Base-by-base conservation (phyloP, 176 grass and related monocot species). In the Ensete glaucum region DNA sequence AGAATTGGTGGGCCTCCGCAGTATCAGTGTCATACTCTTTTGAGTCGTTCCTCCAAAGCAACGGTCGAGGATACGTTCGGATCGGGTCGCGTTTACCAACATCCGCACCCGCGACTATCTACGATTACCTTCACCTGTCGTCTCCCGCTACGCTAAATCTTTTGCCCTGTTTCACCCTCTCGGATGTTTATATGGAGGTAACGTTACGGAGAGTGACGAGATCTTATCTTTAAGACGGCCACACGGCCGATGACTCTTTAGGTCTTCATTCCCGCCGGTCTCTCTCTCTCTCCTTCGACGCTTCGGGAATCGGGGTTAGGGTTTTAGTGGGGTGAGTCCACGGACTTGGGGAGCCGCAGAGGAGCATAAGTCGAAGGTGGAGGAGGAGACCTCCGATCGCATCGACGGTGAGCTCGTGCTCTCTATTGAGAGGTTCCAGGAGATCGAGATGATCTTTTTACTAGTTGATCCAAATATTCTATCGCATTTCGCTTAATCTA, bases 351-450 rank as follows among this genome's bases (percentile, higher is more conserved):
- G 29, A 1, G 48, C 17, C 17, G 67, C 11, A 43, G 51, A 76
- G 60, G 74, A 59, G 74, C 64, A 64, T 58, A 76, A 76, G 59
- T 50, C 74, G 34, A 64, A 64, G 74, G 10, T 76, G 59, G 74
- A 51, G 17, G 74, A 76, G 74, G 59, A 63, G 48, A 21, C 58
- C 57, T 24, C 74, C n/a, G 60, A 77, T 52, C 48, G 66, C 48
- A 65, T 52, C 49, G 75, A 66, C 34, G 59, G 48, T 60, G 75
- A 77, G 75, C 59, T 65, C 50, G 59, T 77, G n/a, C 59, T 65
- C 12, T 77, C 75, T 17, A 66, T 77, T 10, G 75, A 65, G 60
- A 65, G 27, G 75, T 60, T 77, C 10, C 75, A 77, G 75, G 60
- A 53, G 75, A 77, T 77, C 49, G 34, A 43, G 4, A 43, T 43